A percentile compares a stretch with the other conserved stretches of the same genome.
phyloP scores from a whole-genome alignment of 2,329 filamentous ascomycete species.

The Leptographium galeiforme region DNA sequence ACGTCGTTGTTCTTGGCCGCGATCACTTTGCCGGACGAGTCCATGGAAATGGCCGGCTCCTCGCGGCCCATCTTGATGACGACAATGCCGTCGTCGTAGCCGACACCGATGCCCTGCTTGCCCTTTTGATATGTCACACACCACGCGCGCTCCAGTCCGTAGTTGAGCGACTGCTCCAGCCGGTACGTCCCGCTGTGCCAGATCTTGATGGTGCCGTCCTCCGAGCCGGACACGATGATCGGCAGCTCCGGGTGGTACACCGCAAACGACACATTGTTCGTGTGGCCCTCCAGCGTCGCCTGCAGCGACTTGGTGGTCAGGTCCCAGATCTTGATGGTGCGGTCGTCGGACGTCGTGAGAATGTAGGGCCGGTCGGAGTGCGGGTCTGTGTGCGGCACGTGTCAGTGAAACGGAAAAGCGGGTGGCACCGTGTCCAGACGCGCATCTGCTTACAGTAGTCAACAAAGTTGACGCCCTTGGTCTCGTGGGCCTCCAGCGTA shows the following conservation, averaged over 20 bases:
- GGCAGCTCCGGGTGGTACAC: constrained; percentile 96
- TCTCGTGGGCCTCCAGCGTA: constrained; percentile 91
- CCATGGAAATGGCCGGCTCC: constrained; percentile 96
- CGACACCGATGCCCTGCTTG: constrained; percentile 86
- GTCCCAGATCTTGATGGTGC: constrained; percentile 97
- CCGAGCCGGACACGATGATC: constrained; percentile 93
- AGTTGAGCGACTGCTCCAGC: constrained; percentile 89
- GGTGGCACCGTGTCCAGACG: background rate
- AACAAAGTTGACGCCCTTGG: constrained; percentile 95
- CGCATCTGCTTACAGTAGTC: constrained; percentile 47
- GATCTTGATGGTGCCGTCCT: constrained; percentile 94
- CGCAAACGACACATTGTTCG: constrained; percentile 94
- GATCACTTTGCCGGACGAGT: constrained; percentile 85
- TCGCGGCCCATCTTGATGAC: constrained; percentile 96
- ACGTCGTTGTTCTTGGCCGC: constrained; percentile 95
- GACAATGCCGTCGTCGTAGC: constrained; percentile 94
- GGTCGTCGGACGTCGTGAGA: constrained; percentile 90
- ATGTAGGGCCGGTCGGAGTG: constrained; percentile 72
- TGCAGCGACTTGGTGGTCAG: constrained; percentile 97
- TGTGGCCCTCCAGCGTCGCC: constrained; percentile 91
- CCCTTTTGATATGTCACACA: constrained; percentile 93
- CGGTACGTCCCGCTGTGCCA: constrained; percentile 98
- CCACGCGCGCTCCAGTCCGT: constrained; percentile 92
- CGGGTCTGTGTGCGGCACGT: constrained; percentile 25
- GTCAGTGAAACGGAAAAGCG: background rate